Evolutionary conservation across 2,329 filamentous ascomycete genomes (phyloP), one percentile per base, ranked within the genome.

Genomic region (Trichoderma lentiforme): DNA sequence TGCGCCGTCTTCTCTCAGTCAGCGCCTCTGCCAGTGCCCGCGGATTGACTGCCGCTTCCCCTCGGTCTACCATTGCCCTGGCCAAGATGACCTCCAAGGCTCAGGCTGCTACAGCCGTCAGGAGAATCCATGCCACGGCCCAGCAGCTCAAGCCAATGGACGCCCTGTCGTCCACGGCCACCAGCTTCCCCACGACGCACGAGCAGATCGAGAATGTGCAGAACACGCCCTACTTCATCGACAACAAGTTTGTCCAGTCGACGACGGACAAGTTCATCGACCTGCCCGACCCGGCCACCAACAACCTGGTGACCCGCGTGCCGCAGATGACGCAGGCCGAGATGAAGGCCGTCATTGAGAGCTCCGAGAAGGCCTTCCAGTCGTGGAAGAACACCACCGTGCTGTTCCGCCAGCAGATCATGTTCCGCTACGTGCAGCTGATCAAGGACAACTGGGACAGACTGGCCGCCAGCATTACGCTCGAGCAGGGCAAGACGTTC

Each of bases 401-500:
- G 74, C 86, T 96, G 75, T 85, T 88, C 74, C 87, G 93, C 74
- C 93, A 96, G 86, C 90, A 93, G 83, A 91, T 95, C 83, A 94
- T 95, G 92, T 95, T 96, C 87, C 92, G 92, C 82, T 94, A 94
- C 78, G 92, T 94, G 39, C 87, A 87, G 36, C 84, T 96, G 78
- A 93, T 96, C 80, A 86, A 92, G 67, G 91, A 95, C 83, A 92
- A 96, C 84, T 95, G 92, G 92, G 93, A 96, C 81, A 87, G 93
- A 21, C 84, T 96, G 75, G 93, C 93, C 18, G 93, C 93, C 14
- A 94, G 91, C 83, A 96, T 96, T 81, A 95, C 92, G 7, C 86
- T 95, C 71, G 93, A 96, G 85, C 93, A 96, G 85, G 93, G 93
- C 81, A 96, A 96, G 88, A 96, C 93, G 0, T 91, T 95, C 81